These are phyloP conservation scores for Domatiomyces globalis DNA, from an alignment of 2,329 filamentous ascomycete genomes.

Conservation along the genomic window DNA sequence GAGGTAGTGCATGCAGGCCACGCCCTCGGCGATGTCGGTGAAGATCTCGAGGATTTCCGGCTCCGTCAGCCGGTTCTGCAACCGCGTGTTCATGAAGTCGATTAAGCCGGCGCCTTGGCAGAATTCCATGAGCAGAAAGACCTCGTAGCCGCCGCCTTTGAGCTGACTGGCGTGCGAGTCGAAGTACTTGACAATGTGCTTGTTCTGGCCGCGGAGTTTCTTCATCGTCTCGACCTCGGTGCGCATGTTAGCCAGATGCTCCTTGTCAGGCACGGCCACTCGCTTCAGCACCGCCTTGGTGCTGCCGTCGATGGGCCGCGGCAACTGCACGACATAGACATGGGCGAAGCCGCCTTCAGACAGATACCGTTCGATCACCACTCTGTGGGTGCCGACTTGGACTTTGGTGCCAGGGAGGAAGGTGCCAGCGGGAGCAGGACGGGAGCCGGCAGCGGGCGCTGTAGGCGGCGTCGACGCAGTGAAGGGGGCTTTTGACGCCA, in stretches of 20 bases:
- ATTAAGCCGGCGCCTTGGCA: conserved; percentile 91
- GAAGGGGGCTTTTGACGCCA: conserved; percentile 12
- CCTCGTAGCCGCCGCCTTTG: conserved; percentile 85
- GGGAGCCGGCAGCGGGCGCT: conserved; percentile 10
- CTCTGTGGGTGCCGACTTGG: conserved; percentile 81
- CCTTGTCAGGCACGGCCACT: conserved; percentile 92
- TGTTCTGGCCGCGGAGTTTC: conserved; percentile 79
- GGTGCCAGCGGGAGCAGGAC: conserved; percentile 53
- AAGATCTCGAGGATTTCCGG: conserved; percentile 97
- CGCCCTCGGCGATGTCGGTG: conserved; percentile 84
- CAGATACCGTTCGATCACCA: conserved; percentile 91
- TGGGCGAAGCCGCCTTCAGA: conserved; percentile 97
- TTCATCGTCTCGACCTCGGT: conserved; percentile 99
- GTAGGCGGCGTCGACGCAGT: conserved; percentile 19
- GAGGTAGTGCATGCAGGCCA: conserved; percentile 98
- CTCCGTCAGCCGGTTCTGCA: conserved; percentile 92
- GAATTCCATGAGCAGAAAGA: conserved; percentile 96
- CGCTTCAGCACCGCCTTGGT: conserved; percentile 80
- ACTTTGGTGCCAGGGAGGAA: conserved; percentile 93
- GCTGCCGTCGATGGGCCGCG: conserved; percentile 60
- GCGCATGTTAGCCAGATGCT: conserved; percentile 85
- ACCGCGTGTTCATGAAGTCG: conserved; percentile 97
- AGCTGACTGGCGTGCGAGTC: conserved; percentile 95
- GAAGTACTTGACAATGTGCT: conserved; percentile 92
- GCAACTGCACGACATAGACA: conserved; percentile 87